Base-by-base conservation (phyloP, 2,329 filamentous ascomycete genomes). In the Dactylonectria estremocensis region DNA sequence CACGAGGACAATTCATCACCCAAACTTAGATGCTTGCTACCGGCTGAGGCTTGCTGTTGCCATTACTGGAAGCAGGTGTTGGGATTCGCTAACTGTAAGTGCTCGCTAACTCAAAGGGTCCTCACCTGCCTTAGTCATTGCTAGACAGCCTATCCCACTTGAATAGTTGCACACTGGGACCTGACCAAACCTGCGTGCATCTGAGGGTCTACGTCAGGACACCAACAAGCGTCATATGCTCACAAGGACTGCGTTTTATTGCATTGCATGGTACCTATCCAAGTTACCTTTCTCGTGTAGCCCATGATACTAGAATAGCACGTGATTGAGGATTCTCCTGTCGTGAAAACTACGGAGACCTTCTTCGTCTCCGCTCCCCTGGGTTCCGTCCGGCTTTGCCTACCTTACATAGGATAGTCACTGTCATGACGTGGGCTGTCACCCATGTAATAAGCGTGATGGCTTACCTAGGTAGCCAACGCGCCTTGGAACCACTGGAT, bases 401-500 rank as follows among this genome's bases (percentile, higher is more conserved):
- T 55, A 11, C 52, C 6, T 18, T 55, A 11, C 52, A 43, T n/a
- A 43, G 14, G 40, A 43, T n/a, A 5, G 40, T 31, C 40, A 28
- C 53, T 43, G 16, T 55, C 20, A 8, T 20, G 13, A 31, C n/a
- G 18, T 40, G 33, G 37, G 20, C 14, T 18, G 11, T 14, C 46
- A 31, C 43, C 28, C 31, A 43, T 43, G 22, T 53, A 20, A 49
- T 18, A 4, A 31, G 28, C 52, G 56, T 13, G 45, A 45, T 37
- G 40, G 59, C 54, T 46, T 28, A 28, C 54, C 46, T 28, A 28
- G 24, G 10, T 28, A 20, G 50, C 9, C 50, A 52, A 18, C 28
- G 20, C 48, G 60, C 35, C 53, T 46, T 49, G 50, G 35, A 22
- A 35, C 18, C 31, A 35, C 58, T 45, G 35, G 57, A 57, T 57